Evolutionary conservation across 148 eudicot species (phyloP).

Genomic region (Spergularia marina): DNA sequence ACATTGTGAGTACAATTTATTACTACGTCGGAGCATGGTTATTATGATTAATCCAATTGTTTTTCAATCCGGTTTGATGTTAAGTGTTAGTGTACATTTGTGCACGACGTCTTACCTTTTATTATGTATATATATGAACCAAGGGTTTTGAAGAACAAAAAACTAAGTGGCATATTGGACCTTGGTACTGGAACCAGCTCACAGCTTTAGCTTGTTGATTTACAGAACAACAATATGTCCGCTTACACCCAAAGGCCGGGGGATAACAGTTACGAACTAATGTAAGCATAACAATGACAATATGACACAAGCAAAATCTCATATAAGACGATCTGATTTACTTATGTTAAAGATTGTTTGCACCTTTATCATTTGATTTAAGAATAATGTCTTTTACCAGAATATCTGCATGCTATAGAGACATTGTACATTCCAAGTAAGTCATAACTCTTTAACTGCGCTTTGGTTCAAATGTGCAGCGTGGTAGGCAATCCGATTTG

Average conservation of each 20-base stretch:
- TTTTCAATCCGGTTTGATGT: neutral
- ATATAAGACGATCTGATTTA: neutral
- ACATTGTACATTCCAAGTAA: no score
- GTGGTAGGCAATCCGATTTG: conserved; percentile 29
- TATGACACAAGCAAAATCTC: no score
- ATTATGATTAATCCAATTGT: no score
- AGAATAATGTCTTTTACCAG: no score
- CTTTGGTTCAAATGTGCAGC: neutral
- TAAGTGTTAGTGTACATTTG: neutral
- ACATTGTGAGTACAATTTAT: no score
- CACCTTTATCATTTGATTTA: no score
- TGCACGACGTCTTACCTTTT: neutral
- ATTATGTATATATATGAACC: neutral
- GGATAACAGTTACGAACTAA: conserved; percentile 25
- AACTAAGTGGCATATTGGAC: conserved; percentile 53
- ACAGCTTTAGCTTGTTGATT: conserved; percentile 41
- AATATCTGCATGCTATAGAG: no score
- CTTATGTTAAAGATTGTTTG: no score
- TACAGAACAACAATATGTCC: conserved; percentile 20
- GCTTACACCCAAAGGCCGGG: conserved; percentile 20
- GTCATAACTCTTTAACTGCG: no score
- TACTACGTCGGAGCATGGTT: neutral
- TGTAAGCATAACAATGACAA: conserved; percentile 32
- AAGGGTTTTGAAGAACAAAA: conserved; percentile 46
- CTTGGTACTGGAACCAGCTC: conserved; percentile 47